Evolutionary conservation across 2,329 filamentous ascomycete species (phyloP).

Genomic region (Cyphellophora europaea): DNA sequence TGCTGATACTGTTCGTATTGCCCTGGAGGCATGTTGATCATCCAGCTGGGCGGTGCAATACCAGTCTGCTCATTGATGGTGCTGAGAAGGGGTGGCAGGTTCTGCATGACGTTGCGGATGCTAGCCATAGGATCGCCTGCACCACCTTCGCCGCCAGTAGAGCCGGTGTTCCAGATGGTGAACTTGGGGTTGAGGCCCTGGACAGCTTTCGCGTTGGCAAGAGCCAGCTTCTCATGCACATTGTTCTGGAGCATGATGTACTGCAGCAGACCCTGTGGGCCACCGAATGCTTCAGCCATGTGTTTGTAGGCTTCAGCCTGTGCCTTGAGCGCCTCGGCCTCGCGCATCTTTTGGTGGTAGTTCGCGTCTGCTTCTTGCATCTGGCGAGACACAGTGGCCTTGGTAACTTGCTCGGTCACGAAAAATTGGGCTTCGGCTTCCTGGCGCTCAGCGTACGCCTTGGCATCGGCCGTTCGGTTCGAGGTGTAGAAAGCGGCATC

Average conservation of each 20-base stretch:
- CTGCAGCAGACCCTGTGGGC: constrained; percentile 67
- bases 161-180: constrained; percentile 77
- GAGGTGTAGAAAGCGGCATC: constrained; percentile 41
- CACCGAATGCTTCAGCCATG: constrained; percentile 64
- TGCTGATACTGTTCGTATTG: background rate
- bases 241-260: constrained; percentile 83
- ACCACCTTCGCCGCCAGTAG: constrained; percentile 30
- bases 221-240: constrained; percentile 66
- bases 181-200: constrained; percentile 79
- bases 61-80: constrained; percentile 87
- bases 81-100: constrained; percentile 68
- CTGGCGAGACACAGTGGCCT: constrained; percentile 19
- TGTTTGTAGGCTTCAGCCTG: constrained; percentile 74
- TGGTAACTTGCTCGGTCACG: constrained; percentile 16
- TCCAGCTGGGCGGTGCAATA: constrained; percentile 68
- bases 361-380: constrained; percentile 51
- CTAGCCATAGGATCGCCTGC: constrained; percentile 49
- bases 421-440: constrained; percentile 29
- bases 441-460: constrained; percentile 29
- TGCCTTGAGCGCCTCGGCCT: constrained; percentile 66
- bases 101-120: constrained; percentile 76
- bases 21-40: background rate
- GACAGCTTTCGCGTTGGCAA: constrained; percentile 68
- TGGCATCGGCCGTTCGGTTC: constrained; percentile 45
- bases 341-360: constrained; percentile 54